These are phyloP conservation scores for Leishmania braziliensis DNA, from an alignment of 208 protist species.

Conservation along the genomic window DNA sequence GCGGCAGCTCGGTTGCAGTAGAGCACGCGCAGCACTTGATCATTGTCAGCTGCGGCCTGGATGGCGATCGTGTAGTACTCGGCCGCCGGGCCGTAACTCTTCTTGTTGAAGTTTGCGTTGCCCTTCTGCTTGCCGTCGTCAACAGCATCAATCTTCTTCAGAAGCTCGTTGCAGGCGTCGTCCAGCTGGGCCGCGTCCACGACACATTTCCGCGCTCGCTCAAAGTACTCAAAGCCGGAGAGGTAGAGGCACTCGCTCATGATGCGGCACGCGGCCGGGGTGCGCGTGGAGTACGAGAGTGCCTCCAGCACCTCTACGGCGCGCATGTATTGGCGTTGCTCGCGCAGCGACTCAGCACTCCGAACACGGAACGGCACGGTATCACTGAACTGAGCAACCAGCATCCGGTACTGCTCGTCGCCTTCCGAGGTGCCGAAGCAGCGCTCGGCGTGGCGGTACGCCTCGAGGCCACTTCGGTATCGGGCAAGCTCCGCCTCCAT, in stretches of 20 bases:
- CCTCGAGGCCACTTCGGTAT: conserved; percentile 64
- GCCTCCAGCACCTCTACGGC: conserved; percentile 74
- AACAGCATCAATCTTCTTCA: conserved; percentile 70
- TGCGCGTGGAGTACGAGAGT: conserved; percentile 47
- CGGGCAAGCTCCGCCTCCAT: conserved; percentile 53
- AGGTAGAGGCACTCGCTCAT: conserved; percentile 82
- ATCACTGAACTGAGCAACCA: conserved; percentile 81
- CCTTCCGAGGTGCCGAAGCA: conserved; percentile 74
- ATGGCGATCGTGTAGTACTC: conserved; percentile 85
- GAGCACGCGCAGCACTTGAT: conserved; percentile 87
- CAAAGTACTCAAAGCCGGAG: conserved; percentile 87
- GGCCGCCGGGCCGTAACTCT: conserved; percentile 72
- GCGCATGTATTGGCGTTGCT: conserved; percentile 62
- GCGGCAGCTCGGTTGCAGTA: conserved; percentile 93
- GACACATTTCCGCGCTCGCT: conserved; percentile 61
- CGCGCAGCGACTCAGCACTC: conserved; percentile 73
- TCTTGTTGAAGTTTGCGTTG: conserved; percentile 80
- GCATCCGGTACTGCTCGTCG: conserved; percentile 83
- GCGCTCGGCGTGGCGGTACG: conserved; percentile 60
- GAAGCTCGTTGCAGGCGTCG: conserved; percentile 65
- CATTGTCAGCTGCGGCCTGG: conserved; percentile 59
- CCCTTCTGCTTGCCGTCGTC: conserved; percentile 90
- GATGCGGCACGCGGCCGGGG: conserved; percentile 54
- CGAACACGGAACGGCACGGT: conserved; percentile 75
- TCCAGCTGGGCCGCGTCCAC: conserved; percentile 63